Evolutionary conservation across 495 filamentous ascomycete species (phyloP).

Genomic region (Articulospora tetracladia): DNA sequence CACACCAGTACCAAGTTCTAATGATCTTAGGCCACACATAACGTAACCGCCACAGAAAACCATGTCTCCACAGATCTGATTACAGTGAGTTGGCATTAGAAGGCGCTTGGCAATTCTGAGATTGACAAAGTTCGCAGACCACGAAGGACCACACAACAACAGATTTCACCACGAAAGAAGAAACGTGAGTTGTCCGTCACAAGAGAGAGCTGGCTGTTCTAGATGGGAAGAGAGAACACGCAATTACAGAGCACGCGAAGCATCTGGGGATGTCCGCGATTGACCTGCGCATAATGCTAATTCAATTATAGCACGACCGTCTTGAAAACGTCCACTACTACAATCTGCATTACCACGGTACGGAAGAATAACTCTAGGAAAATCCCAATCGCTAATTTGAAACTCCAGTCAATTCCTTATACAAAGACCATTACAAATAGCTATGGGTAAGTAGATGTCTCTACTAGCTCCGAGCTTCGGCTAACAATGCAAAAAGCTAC

Average conservation of each 20-base stretch:
- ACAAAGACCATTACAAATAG: slow-evolving; percentile 14
- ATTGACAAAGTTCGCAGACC: not conserved
- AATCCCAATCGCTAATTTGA: not conserved
- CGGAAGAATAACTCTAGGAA: not conserved
- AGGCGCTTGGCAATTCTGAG: not conserved
- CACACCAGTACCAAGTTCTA: not conserved
- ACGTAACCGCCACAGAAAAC: not conserved
- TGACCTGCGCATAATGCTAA: not conserved
- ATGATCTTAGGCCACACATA: not conserved
- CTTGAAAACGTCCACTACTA: not conserved
- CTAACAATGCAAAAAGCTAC: not conserved
- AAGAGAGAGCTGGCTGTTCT: not conserved
- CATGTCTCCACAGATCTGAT: not conserved
- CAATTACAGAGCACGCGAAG: too few species aligned
- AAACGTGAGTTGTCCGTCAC: not conserved
- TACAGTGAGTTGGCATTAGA: not conserved
- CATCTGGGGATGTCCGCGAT: not conserved
- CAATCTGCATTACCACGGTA: not conserved
- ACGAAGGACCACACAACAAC: not conserved
- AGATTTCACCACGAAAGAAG: not conserved
- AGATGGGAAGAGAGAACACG: too few species aligned
- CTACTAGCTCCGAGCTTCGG: not conserved
- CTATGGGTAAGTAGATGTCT: not conserved
- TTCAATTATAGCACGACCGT: not conserved
- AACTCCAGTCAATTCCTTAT: slow-evolving; percentile 6